These are phyloP conservation scores for Cytospora paraplurivora DNA, from an alignment of 2,329 filamentous ascomycete species.

Conservation along the genomic window DNA sequence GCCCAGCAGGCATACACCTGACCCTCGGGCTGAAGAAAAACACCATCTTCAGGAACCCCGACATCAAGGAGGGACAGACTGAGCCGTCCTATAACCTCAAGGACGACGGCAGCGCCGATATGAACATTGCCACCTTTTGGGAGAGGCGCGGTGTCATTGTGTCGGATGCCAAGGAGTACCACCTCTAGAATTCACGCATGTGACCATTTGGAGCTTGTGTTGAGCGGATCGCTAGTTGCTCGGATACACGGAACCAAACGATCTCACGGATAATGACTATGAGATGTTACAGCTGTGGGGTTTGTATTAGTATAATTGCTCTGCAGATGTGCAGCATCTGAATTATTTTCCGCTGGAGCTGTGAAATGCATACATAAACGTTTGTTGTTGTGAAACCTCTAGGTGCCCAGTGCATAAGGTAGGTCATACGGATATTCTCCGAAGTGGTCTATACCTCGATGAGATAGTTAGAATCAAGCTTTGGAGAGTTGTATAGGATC, in stretches of 20 bases:
- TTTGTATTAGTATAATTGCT: neutral
- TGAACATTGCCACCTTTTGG: conserved; percentile 38
- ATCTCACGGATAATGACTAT: neutral
- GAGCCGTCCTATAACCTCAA: conserved; percentile 36
- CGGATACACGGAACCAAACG: neutral
- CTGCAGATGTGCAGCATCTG: neutral
- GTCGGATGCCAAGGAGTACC: conserved; percentile 35
- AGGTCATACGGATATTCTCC: too few relatives aligned
- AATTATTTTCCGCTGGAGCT: too few relatives aligned
- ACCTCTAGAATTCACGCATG: conserved; percentile 30
- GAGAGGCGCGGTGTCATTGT: conserved; percentile 35
- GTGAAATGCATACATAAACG: too few relatives aligned
- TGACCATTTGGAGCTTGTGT: neutral
- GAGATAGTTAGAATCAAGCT: too few relatives aligned
- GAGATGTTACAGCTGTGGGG: neutral
- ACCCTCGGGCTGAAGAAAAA: conserved; percentile 42
- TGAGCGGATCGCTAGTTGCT: neutral
- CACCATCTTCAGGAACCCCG: conserved; percentile 38
- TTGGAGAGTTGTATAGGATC: neutral
- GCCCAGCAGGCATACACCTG: conserved; percentile 43
- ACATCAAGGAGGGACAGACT: conserved; percentile 33
- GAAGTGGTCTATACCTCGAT: too few relatives aligned
- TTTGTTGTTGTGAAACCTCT: too few relatives aligned
- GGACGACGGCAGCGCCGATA: conserved; percentile 38
- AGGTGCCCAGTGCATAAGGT: too few relatives aligned